These are phyloP conservation scores for Botrytis deweyae DNA, from an alignment of 2,329 filamentous ascomycete species.

Conservation along the genomic window DNA sequence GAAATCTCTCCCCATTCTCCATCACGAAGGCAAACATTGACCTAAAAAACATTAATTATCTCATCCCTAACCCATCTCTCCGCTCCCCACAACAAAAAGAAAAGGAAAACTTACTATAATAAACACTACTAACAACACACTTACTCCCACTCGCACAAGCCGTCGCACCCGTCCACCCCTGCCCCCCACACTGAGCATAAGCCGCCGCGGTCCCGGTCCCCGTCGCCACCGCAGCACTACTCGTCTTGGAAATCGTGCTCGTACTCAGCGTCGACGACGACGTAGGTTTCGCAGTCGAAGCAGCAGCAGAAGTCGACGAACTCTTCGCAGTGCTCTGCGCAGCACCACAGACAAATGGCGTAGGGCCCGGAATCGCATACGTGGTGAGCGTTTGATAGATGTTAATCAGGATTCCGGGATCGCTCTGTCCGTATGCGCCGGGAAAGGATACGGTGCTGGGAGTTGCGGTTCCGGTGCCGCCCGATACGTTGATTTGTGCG, in stretches of 20 bases:
- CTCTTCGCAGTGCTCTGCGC: not conserved
- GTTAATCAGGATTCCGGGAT: constrained; percentile 51
- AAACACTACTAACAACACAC: constrained; percentile 28
- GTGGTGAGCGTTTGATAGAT: constrained; percentile 43
- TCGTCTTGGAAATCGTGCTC: not conserved
- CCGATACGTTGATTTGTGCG: constrained; percentile 48
- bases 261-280: not conserved
- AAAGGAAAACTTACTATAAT: constrained; percentile 19
- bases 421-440: constrained; percentile 38
- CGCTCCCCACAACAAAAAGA: not conserved
- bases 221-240: not conserved
- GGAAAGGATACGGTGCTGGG: constrained; percentile 33
- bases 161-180: constrained; percentile 10
- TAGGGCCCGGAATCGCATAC: constrained; percentile 45
- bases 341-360: constrained; percentile 33
- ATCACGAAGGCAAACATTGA: constrained; percentile 5
- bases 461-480: constrained; percentile 37
- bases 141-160: constrained; percentile 5
- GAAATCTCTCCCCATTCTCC: not conserved
- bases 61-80: no score
- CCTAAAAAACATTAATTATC: not conserved
- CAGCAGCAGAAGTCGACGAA: not conserved
- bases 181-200: constrained; percentile 7
- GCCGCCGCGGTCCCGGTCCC: not conserved
- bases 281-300: not conserved